Evolutionary conservation across 345 rosid genomes (phyloP).

Genomic region (Populus alba): DNA sequence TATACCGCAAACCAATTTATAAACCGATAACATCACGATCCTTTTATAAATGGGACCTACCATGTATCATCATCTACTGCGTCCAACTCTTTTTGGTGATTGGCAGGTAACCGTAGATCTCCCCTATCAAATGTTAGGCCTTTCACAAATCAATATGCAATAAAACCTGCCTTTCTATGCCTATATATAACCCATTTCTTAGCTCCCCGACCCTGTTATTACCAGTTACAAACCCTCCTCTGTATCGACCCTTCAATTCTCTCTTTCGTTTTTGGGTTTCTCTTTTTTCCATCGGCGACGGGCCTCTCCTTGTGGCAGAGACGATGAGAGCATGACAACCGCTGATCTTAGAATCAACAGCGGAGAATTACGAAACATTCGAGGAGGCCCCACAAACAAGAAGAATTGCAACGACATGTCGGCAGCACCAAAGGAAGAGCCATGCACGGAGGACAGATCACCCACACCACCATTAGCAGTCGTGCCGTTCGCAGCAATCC

Average conservation of each 20-base stretch:
- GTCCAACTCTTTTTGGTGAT: constrained; percentile 5
- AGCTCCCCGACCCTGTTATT: neutral
- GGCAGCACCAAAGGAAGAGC: constrained; percentile 42
- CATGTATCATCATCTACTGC: constrained; percentile 29
- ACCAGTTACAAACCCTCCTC: neutral
- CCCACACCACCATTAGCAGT: constrained; percentile 4
- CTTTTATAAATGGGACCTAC: constrained; percentile 15
- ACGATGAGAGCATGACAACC: constrained; percentile 23
- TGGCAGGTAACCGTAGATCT: constrained; percentile 27
- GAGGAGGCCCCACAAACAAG: neutral
- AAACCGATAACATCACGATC: constrained; percentile 20
- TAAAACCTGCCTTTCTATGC: neutral
- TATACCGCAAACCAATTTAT: too few species aligned
- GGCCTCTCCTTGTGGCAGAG: constrained; percentile 23
- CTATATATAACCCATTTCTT: neutral
- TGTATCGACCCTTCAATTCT: neutral
- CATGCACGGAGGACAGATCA: constrained; percentile 18
- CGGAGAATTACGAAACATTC: neutral
- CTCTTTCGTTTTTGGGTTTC: neutral
- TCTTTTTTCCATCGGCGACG: neutral
- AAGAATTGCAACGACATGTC: neutral
- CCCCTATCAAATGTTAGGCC: neutral
- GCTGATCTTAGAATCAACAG: constrained; percentile 38
- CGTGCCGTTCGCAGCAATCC: constrained; percentile 29
- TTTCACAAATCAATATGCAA: neutral